Evolutionary conservation across 176 grass and related monocot genomes (phyloP), one percentile per base, ranked within the genome.

Genomic region (Carex myosuroides): DNA sequence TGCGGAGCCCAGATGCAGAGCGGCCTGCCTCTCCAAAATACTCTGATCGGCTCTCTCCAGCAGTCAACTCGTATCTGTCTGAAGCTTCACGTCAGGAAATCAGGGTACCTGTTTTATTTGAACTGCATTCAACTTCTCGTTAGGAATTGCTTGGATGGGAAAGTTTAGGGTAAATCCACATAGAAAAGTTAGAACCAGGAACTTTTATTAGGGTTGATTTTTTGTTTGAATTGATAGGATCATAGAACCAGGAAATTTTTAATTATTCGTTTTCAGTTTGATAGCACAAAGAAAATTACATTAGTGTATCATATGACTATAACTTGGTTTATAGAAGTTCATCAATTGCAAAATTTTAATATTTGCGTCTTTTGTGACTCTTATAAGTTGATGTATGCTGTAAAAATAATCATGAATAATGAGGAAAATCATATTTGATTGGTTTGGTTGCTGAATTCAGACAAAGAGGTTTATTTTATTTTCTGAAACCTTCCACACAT

Each of bases 21-120:
- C 88, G 78, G 20, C 93, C 91, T 79, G 79, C 78, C 14, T 95
- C 96, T 73, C 96, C 96, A 44, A 99, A 99, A 89, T 99, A 99
- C 63, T 99, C 96, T 67, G 96, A 99, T 85, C 85, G 96, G 41
- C 86, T 99, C 82, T 95, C 96, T 59, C 96, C 96, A 71, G 87
- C 96, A 59, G 88, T 99, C 64, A 95, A 99, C 67, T 85, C 83
- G n/a, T 95, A 99, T 65, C 87, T 99, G 24, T 99, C 91, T 59
- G 96, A 99, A 88, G 96, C 96, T 64, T 99, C 96, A 69, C 93
- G 96, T 79, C 96, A 95, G 88, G 96, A 99, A 86, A 94, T 99
- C 84, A 92, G 93, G 87, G 96, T 99, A 99, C 62, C 60, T 86
- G 9, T 69, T 85, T 14, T 86, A 61, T 75, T 26, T n/a, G 37